phyloP scores from a whole-genome alignment of 192 early-diverging fungal genomes.

The Spinellus fusiger region DNA sequence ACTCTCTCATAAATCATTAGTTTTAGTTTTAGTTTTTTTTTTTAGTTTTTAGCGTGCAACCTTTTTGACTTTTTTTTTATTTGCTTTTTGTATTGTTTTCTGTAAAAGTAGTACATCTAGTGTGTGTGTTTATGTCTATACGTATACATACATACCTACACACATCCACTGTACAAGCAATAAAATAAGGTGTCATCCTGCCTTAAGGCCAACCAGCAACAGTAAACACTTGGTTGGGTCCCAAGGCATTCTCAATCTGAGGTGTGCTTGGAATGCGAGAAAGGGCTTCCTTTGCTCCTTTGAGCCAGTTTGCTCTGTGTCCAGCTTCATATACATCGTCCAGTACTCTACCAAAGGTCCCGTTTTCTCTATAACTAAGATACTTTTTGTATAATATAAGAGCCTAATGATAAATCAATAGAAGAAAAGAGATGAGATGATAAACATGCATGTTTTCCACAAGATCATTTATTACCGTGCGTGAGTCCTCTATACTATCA shows the following conservation, averaged over 20 bases:
- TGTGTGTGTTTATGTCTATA: background rate
- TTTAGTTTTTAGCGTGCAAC: background rate
- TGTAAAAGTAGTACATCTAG: background rate
- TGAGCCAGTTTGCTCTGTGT: conserved; percentile 45
- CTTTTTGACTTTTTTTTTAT: background rate
- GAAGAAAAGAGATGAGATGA: background rate
- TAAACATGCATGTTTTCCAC: background rate
- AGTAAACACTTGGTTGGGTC: background rate
- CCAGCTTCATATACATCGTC: conserved; percentile 85
- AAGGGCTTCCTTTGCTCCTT: conserved; percentile 22
- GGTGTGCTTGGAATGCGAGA: background rate
- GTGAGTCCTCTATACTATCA: conserved; percentile 91
- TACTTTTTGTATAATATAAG: conserved; percentile 83
- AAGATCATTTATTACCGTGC: conserved; percentile 51
- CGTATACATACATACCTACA: too few relatives aligned
- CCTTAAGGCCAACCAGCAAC: background rate
- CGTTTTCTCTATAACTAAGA: conserved; percentile 52
- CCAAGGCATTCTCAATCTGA: background rate
- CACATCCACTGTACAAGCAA: too few relatives aligned
- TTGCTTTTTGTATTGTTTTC: background rate
- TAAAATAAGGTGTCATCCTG: too few relatives aligned
- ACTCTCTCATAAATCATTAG: background rate
- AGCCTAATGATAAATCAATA: conserved; percentile 40
- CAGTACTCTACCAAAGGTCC: conserved; percentile 64
- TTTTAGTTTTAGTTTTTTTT: background rate